phyloP scores from a whole-genome alignment of 345 rosid species.

The Acer campestre region DNA sequence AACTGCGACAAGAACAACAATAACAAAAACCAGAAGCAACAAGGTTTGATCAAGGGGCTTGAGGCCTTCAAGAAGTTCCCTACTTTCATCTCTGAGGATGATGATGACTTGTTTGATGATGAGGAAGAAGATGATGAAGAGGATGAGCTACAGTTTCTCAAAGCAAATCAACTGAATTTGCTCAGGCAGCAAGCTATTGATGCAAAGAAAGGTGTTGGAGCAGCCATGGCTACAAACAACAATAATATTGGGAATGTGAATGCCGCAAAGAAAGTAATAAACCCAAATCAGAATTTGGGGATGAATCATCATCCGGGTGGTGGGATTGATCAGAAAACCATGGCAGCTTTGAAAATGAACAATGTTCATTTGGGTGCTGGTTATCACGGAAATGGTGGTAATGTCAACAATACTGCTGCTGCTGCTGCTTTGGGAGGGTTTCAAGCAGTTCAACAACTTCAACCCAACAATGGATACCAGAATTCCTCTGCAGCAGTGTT shows the following conservation, averaged over 20 bases:
- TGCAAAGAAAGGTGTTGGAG: slow-evolving; percentile 46
- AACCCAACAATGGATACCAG: slow-evolving; percentile 38
- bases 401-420: slow-evolving; percentile 7
- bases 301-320: slow-evolving; percentile 29
- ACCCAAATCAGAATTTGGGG: slow-evolving; percentile 51
- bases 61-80: slow-evolving; percentile 48
- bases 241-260: slow-evolving; percentile 38
- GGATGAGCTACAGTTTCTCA: slow-evolving; percentile 41
- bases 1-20: slow-evolving; percentile 32
- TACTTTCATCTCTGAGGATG: slow-evolving; percentile 41
- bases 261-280: slow-evolving; percentile 55
- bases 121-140: slow-evolving; percentile 36
- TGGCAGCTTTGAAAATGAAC: slow-evolving; percentile 59
- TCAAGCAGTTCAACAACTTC: slow-evolving; percentile 26
- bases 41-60: slow-evolving; percentile 39
- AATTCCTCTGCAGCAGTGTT: slow-evolving; percentile 30
- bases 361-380: slow-evolving; percentile 42
- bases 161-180: slow-evolving; percentile 33
- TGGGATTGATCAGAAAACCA: slow-evolving; percentile 46
- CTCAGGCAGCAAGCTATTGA: slow-evolving; percentile 41
- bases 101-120: slow-evolving; percentile 45
- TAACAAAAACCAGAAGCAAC: slow-evolving; percentile 57
- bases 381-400: slow-evolving; percentile 34
- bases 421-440: slow-evolving; percentile 33
- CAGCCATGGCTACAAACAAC: slow-evolving; percentile 20